phyloP scores from a whole-genome alignment of 2,329 filamentous ascomycete genomes.

The Aspergillus eucalypticola region DNA sequence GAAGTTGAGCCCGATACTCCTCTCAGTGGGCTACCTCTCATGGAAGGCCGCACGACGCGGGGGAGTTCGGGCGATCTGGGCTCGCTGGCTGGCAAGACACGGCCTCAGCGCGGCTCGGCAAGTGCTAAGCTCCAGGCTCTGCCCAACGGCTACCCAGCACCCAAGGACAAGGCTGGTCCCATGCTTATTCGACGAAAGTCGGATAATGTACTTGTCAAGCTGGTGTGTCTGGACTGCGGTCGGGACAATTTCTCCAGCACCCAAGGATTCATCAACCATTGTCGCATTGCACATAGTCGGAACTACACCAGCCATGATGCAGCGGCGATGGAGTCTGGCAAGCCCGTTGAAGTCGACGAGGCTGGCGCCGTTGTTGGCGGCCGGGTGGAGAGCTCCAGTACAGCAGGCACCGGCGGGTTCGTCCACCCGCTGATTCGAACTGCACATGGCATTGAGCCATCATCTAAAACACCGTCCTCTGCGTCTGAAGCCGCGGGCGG shows the following conservation, averaged over 20 bases:
- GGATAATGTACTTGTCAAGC: constrained; percentile 82
- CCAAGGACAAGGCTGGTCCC: constrained; percentile 80
- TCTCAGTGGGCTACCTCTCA: constrained; percentile 36
- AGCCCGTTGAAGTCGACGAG: constrained; percentile 73
- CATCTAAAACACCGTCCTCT: constrained; percentile 20
- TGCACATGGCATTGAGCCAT: constrained; percentile 45
- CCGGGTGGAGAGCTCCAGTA: constrained; percentile 32
- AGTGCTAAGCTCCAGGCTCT: constrained; percentile 69
- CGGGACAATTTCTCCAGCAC: constrained; percentile 93
- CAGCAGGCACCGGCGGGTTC: constrained; percentile 45
- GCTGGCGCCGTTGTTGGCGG: constrained; percentile 49
- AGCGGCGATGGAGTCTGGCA: constrained; percentile 83
- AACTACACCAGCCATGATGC: constrained; percentile 97
- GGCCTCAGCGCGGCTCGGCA: constrained; percentile 59
- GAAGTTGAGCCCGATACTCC: constrained; percentile 34
- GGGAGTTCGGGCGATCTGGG: constrained; percentile 65
- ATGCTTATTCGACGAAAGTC: constrained; percentile 79
- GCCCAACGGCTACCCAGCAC: constrained; percentile 67
- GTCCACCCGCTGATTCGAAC: constrained; percentile 64
- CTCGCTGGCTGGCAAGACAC: constrained; percentile 54
- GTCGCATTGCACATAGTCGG: constrained; percentile 88
- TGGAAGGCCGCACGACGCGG: constrained; percentile 76
- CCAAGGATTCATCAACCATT: constrained; percentile 99
- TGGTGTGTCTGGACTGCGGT: constrained; percentile 85
- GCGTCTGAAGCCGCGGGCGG: constrained; percentile 14